These are phyloP conservation scores for Aspergillus sp. DNA, from an alignment of 2,329 filamentous ascomycete species.

Conservation along the genomic window DNA sequence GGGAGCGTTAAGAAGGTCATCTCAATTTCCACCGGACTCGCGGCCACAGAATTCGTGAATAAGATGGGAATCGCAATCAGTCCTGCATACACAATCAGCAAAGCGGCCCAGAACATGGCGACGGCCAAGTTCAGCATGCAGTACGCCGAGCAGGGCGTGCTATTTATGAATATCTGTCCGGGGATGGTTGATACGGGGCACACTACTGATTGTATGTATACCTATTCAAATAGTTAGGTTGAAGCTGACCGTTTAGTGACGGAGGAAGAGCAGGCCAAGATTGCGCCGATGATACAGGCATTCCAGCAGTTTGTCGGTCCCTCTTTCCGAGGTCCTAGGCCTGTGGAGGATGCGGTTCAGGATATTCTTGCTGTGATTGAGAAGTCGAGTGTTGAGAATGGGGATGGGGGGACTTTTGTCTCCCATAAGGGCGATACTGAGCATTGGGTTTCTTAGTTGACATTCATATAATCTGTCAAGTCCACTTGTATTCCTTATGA, in stretches of 20 bases:
- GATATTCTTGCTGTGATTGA: conserved; percentile 31
- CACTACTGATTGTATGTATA: background rate
- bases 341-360: conserved; percentile 38
- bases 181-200: conserved; percentile 51
- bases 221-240: background rate
- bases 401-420: conserved; percentile 52
- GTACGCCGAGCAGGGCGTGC: conserved; percentile 51
- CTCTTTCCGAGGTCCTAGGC: conserved; percentile 36
- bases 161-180: conserved; percentile 55
- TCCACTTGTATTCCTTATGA: no score
- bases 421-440: conserved; percentile 52
- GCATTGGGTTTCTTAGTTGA: background rate
- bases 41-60: conserved; percentile 47
- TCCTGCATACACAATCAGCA: conserved; percentile 49
- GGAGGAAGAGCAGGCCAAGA: background rate
- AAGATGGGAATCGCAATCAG: conserved; percentile 35
- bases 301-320: conserved; percentile 23
- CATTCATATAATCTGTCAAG: no score
- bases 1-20: conserved; percentile 57
- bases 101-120: conserved; percentile 55
- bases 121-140: conserved; percentile 55
- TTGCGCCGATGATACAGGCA: background rate
- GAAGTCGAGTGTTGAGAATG: conserved; percentile 43
- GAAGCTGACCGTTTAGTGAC: background rate
- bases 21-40: conserved; percentile 49